These are phyloP conservation scores for Hibiscus tridactylites DNA, from an alignment of 345 rosid species.

Conservation along the genomic window DNA sequence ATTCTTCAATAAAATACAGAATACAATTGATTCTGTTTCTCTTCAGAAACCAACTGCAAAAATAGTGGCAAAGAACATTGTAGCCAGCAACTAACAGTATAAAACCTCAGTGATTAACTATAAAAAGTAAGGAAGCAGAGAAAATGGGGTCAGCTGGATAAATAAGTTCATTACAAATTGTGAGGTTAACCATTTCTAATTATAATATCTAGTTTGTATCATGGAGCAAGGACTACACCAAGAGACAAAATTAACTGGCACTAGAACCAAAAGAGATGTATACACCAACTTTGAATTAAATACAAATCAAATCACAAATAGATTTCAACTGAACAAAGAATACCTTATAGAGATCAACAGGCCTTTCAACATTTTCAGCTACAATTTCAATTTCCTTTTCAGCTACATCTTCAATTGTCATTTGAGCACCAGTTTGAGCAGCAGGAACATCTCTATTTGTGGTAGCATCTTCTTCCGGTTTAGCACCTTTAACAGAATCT, in stretches of 20 bases:
- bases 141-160: background rate
- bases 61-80: background rate
- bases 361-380: slow-evolving; percentile 81
- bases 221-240: background rate
- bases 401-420: slow-evolving; percentile 25
- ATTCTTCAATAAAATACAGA: too few relatives aligned
- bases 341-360: slow-evolving; percentile 98
- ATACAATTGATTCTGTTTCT: too few relatives aligned
- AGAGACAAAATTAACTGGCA: background rate
- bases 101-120: background rate
- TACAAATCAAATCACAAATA: background rate
- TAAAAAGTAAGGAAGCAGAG: background rate
- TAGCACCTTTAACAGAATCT: slow-evolving; percentile 47
- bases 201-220: background rate
- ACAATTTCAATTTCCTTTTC: slow-evolving; percentile 42
- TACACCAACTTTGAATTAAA: background rate
- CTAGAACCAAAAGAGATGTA: background rate
- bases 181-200: background rate
- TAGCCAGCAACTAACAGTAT: background rate
- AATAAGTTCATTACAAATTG: background rate
- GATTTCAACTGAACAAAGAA: slow-evolving; percentile 7
- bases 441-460: slow-evolving; percentile 23
- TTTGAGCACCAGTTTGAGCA: slow-evolving; percentile 23
- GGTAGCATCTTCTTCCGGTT: slow-evolving; percentile 30
- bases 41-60: background rate